Evolutionary conservation across 2,329 filamentous ascomycete species (phyloP).

Genomic region (Berkeleyomyces basicola): DNA sequence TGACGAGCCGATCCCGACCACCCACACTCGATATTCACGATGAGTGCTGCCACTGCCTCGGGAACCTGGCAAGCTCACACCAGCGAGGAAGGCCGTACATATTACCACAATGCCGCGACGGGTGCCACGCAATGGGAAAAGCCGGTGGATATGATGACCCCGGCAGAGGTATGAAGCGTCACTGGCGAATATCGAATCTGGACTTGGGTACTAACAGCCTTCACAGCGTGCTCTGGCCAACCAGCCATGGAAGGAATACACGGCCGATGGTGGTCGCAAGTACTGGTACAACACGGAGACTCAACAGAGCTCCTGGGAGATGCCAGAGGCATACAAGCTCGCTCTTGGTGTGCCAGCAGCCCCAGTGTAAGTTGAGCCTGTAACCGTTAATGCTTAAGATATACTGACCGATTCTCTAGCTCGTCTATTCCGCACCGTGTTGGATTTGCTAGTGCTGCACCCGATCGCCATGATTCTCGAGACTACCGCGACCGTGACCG

Average conservation of each 20-base stretch:
- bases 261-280: slow-evolving; percentile 66
- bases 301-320: slow-evolving; percentile 86
- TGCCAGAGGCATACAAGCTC: slow-evolving; percentile 68
- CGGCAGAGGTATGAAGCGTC: slow-evolving; percentile 47
- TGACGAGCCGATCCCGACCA: not conserved
- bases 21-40: not conserved
- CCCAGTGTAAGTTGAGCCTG: not conserved
- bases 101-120: slow-evolving; percentile 79
- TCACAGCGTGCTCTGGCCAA: slow-evolving; percentile 58
- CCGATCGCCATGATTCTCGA: slow-evolving; percentile 19
- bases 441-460: slow-evolving; percentile 21
- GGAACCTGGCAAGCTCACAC: slow-evolving; percentile 62
- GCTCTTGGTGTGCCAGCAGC: slow-evolving; percentile 41
- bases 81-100: slow-evolving; percentile 64
- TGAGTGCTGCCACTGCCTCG: slow-evolving; percentile 6
- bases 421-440: slow-evolving; percentile 27
- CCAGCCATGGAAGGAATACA: slow-evolving; percentile 88
- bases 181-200: not conserved
- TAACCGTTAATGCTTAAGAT: not conserved
- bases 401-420: not conserved
- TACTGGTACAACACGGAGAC: slow-evolving; percentile 95
- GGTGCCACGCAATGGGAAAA: slow-evolving; percentile 91
- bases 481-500: slow-evolving; percentile 18
- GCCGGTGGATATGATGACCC: slow-evolving; percentile 73
- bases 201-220: not conserved